phyloP scores from a whole-genome alignment of 2,329 filamentous ascomycete species.

The Tolypocladium tundrense region DNA sequence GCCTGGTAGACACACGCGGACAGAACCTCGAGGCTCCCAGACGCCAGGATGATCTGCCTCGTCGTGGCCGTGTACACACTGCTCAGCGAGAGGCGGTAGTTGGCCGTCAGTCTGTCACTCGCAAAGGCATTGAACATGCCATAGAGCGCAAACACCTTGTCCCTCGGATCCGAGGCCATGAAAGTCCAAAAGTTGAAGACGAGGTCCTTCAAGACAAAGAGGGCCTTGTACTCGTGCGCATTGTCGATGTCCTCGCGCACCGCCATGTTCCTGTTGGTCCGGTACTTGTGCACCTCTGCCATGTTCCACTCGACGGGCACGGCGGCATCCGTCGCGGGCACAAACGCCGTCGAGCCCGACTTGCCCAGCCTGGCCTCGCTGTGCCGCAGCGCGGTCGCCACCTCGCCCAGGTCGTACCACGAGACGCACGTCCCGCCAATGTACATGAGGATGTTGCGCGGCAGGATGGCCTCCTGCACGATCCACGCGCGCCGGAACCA shows the following conservation, averaged over 20 bases:
- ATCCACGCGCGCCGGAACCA: constrained; percentile 19
- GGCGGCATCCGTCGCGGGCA: constrained; percentile 8
- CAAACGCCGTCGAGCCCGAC: constrained; percentile 6
- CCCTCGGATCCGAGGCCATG: constrained; percentile 12
- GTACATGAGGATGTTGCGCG: constrained; percentile 13
- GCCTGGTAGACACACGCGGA: constrained; percentile 6
- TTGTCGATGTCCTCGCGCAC: background rate
- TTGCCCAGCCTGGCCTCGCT: constrained; percentile 9
- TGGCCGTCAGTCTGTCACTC: constrained; percentile 4
- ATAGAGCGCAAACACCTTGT: constrained; percentile 14
- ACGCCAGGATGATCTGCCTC: constrained; percentile 10
- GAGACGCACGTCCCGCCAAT: constrained; percentile 8
- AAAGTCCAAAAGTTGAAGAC: constrained; percentile 14
- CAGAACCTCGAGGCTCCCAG: constrained; percentile 8
- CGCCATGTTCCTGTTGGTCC: constrained; percentile 4
- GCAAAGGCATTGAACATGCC: constrained; percentile 13
- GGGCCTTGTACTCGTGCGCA: constrained; percentile 1
- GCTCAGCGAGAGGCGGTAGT: constrained; percentile 11
- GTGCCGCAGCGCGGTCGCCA: constrained; percentile 9
- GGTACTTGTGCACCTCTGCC: constrained; percentile 13
- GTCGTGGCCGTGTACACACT: constrained; percentile 11
- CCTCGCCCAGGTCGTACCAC: constrained; percentile 9
- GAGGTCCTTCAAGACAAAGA: constrained; percentile 9
- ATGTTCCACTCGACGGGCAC: constrained; percentile 15
- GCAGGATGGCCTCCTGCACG: constrained; percentile 16